A percentile compares a stretch with the other conserved stretches of the same genome.
Evolutionary conservation across 2,329 filamentous ascomycete genomes (phyloP).

Genomic region (Trichoderma atroviride): DNA sequence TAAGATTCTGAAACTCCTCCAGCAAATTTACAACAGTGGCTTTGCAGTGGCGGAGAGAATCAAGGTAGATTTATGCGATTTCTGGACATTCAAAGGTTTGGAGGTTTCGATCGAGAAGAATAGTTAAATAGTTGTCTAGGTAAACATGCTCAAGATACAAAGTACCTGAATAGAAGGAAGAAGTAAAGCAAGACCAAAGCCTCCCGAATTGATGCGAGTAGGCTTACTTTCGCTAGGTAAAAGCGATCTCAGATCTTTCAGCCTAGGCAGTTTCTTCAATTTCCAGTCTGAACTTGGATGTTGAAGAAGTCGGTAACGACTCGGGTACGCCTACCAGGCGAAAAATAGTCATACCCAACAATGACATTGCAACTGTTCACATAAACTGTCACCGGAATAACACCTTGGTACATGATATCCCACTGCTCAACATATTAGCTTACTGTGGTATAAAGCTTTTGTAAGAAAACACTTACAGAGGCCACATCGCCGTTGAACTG

Average conservation of each 20-base stretch:
- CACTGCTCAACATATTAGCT: constrained; percentile 34
- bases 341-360: constrained; percentile 44
- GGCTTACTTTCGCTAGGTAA: too few species aligned
- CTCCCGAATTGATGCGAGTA: not conserved
- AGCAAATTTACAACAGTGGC: constrained; percentile 29
- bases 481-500: constrained; percentile 33
- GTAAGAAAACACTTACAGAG: constrained; percentile 30
- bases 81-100: constrained; percentile 28
- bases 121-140: not conserved
- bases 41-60: constrained; percentile 34
- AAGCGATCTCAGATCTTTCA: not conserved
- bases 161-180: not conserved
- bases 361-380: constrained; percentile 40
- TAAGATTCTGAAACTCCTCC: constrained; percentile 13
- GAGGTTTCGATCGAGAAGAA: not conserved
- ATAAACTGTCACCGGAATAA: constrained; percentile 42
- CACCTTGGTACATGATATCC: constrained; percentile 42
- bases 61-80: constrained; percentile 30
- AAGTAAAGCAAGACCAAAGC: not conserved
- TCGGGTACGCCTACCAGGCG: constrained; percentile 34
- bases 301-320: constrained; percentile 40
- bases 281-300: constrained; percentile 26
- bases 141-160: not conserved
- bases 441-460: not conserved
- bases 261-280: not conserved